Evolutionary conservation across 2,329 filamentous ascomycete genomes (phyloP).

Genomic region (Phialophora expanda): DNA sequence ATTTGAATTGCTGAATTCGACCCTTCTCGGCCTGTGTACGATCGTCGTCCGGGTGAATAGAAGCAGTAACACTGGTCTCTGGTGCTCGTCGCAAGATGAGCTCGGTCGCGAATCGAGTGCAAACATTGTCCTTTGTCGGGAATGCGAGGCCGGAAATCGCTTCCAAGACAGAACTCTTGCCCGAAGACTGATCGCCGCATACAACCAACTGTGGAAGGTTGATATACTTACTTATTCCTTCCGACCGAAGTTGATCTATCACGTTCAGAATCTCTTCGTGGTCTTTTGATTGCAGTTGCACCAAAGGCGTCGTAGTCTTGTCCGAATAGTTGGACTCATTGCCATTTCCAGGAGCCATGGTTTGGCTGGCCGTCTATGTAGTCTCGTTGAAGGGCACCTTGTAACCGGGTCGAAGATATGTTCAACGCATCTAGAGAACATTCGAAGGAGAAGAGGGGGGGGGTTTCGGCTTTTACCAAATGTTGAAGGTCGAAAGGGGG

Average conservation of each 20-base stretch:
- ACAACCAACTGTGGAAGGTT: conserved; percentile 46
- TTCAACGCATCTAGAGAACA: neutral
- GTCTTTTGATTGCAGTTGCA: conserved; percentile 35
- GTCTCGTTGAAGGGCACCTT: neutral
- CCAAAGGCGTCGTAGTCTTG: conserved; percentile 10
- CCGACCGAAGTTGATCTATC: conserved; percentile 47
- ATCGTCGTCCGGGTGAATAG: conserved; percentile 37
- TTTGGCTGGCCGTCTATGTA: neutral
- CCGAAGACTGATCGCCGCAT: conserved; percentile 43
- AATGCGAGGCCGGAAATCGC: conserved; percentile 42
- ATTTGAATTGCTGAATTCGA: conserved; percentile 33
- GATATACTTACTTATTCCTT: conserved; percentile 56
- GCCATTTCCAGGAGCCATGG: neutral
- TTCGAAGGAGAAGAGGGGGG: neutral
- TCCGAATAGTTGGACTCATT: neutral
- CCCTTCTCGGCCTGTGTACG: conserved; percentile 30
- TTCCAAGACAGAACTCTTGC: conserved; percentile 44
- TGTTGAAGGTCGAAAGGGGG: neutral
- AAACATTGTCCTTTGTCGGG: conserved; percentile 41
- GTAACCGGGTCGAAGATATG: neutral
- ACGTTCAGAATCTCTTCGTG: conserved; percentile 34
- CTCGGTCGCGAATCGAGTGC: conserved; percentile 44
- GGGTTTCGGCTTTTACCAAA: neutral
- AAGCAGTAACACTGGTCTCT: conserved; percentile 21
- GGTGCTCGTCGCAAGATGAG: conserved; percentile 36